Evolutionary conservation across 768 basidiomycete genomes (phyloP).

Genomic region (Cubamyces lactineus): DNA sequence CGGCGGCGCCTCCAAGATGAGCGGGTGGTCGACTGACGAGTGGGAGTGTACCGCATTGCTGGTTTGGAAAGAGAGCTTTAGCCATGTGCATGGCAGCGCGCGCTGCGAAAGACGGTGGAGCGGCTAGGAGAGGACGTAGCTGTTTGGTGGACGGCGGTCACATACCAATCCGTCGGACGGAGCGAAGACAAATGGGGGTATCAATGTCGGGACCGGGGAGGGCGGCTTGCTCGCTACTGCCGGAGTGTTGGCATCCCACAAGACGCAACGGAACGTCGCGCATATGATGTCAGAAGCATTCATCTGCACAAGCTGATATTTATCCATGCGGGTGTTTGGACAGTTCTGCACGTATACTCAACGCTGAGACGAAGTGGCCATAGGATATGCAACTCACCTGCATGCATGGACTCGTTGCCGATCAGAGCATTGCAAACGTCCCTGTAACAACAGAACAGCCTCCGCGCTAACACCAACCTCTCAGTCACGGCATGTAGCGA

Average conservation of each 20-base stretch:
- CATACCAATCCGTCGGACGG: conserved; percentile 3
- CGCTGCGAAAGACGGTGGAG: not conserved
- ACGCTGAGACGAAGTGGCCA: no score
- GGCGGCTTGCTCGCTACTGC: not conserved
- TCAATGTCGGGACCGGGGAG: not conserved
- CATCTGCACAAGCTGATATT: no score
- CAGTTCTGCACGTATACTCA: no score
- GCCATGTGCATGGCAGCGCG: not conserved
- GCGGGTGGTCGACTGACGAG: not conserved
- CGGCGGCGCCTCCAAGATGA: not conserved
- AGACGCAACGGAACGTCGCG: not conserved
- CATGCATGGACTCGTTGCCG: not conserved
- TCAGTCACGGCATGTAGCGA: not conserved
- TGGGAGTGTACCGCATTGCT: not conserved
- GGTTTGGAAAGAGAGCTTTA: not conserved
- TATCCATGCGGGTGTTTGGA: no score
- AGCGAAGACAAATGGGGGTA: not conserved
- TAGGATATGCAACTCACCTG: no score
- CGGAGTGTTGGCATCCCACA: conserved; percentile 1
- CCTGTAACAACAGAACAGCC: not conserved
- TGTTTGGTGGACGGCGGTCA: conserved; percentile 5
- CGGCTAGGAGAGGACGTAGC: not conserved
- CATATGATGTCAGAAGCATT: not conserved
- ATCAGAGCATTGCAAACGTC: not conserved
- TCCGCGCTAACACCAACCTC: not conserved